A percentile compares a stretch with the other conserved stretches of the same genome.
Evolutionary conservation across 2,329 filamentous ascomycete genomes (phyloP).

Genomic region (Corynespora cassiicola): DNA sequence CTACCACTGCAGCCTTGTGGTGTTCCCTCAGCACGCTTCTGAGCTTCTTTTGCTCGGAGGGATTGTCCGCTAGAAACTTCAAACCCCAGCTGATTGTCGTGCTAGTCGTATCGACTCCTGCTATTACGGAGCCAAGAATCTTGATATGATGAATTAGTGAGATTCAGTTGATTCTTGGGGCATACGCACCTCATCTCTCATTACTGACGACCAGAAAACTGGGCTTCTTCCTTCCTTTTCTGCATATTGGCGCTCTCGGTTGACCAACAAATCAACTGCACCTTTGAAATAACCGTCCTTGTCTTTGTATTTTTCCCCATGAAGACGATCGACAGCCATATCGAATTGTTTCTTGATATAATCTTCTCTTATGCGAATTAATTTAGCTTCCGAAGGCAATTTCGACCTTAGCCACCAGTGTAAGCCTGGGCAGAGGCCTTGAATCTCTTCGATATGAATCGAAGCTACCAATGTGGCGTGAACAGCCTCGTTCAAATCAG

Average conservation of each 20-base stretch:
- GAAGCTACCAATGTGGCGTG: too few relatives aligned
- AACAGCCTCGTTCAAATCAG: too few relatives aligned
- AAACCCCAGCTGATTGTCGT: constrained; percentile 50
- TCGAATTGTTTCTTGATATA: too few relatives aligned
- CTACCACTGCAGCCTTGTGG: constrained; percentile 26
- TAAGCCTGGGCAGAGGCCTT: too few relatives aligned
- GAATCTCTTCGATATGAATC: too few relatives aligned
- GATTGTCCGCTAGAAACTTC: constrained; percentile 47
- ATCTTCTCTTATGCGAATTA: too few relatives aligned
- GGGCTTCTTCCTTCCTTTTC: constrained; percentile 9
- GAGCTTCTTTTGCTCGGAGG: constrained; percentile 42
- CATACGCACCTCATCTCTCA: constrained; percentile 18
- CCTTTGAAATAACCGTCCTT: constrained; percentile 8
- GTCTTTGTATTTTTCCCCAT: too few relatives aligned
- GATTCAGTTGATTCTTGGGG: not conserved
- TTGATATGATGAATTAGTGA: constrained; percentile 16
- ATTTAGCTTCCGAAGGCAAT: too few relatives aligned
- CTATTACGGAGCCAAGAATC: constrained; percentile 44
- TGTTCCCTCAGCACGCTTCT: constrained; percentile 34
- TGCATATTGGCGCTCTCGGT: constrained; percentile 12
- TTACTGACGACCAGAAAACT: constrained; percentile 9
- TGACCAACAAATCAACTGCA: constrained; percentile 19
- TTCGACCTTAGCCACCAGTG: too few relatives aligned
- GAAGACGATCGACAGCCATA: too few relatives aligned
- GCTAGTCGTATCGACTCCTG: constrained; percentile 56